Conservation (phyloP, 176 grass and related monocot genomes). For the Melocanna baccifera region DNA sequence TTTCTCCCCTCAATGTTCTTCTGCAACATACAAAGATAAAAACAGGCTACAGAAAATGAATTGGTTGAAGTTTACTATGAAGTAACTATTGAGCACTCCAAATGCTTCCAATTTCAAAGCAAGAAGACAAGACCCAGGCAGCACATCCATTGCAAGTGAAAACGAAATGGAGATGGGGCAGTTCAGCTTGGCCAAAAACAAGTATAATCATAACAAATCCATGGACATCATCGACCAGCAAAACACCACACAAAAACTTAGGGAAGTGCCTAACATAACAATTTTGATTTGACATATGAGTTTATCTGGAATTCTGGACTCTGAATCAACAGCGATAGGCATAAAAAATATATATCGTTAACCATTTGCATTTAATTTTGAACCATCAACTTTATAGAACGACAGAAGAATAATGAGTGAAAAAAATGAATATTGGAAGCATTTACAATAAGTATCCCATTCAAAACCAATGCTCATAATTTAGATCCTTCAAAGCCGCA, state of each 20-base stretch:
- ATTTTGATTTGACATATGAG: slow-evolving; percentile 14
- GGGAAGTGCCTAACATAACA: background rate
- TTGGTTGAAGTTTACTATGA: background rate
- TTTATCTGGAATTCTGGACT: background rate
- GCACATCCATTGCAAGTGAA: background rate
- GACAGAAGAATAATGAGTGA: background rate
- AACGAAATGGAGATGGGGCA: background rate
- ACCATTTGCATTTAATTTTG: background rate
- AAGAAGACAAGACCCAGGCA: background rate
- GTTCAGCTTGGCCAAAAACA: slow-evolving; percentile 6
- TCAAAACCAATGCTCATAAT: slow-evolving; percentile 12
- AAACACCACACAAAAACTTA: background rate
- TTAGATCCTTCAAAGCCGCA: background rate
- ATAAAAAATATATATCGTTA: background rate
- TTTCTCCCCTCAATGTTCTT: slow-evolving; percentile 55
- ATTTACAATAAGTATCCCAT: background rate
- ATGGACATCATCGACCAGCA: background rate
- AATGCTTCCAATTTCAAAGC: background rate
- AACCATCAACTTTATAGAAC: slow-evolving; percentile 2
- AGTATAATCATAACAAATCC: background rate
- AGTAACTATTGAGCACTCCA: background rate
- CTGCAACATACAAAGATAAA: slow-evolving; percentile 32
- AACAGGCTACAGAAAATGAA: slow-evolving; percentile 36
- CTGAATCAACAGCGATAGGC: background rate
- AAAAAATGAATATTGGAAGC: background rate